Conservation (phyloP, 2,329 filamentous ascomycete genomes). For the Cordyceps tenuipes region DNA sequence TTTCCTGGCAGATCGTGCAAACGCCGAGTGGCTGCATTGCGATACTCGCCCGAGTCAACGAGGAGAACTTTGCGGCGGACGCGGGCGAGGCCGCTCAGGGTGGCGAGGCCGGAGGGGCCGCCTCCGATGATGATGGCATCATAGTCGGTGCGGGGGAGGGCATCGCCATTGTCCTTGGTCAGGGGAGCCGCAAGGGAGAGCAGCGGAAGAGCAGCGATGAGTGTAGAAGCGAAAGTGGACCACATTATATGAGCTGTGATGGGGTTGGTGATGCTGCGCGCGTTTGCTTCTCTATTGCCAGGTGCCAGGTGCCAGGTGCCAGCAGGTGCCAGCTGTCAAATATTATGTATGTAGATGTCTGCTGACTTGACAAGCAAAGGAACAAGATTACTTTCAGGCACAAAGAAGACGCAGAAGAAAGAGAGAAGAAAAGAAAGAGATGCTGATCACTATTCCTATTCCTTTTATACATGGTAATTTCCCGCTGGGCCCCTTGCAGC, state of each 20-base stretch:
- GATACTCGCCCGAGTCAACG: constrained; percentile 51
- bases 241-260: background rate
- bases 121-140: constrained; percentile 52
- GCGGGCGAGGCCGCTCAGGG: constrained; percentile 49
- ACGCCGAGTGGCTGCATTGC: constrained; percentile 47
- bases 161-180: background rate
- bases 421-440: background rate
- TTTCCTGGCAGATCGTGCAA: constrained; percentile 55
- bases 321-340: too few relatives aligned
- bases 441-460: background rate
- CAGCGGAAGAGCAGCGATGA: constrained; percentile 14
- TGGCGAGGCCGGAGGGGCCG: constrained; percentile 46
- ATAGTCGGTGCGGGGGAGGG: constrained; percentile 24
- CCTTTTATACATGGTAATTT: constrained; percentile 2
- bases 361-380: background rate
- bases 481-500: background rate
- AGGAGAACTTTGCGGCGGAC: constrained; percentile 46
- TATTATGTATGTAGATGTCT: background rate
- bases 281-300: background rate
- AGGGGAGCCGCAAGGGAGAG: constrained; percentile 14
- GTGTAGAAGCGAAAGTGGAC: background rate
- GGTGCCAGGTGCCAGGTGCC: background rate
- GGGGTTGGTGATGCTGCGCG: background rate
- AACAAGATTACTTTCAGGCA: background rate
- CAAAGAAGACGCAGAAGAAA: background rate